Evolutionary conservation across 2,329 filamentous ascomycete genomes (phyloP), one percentile per base, ranked within the genome.

Genomic region (Helicocarpus griseus): DNA sequence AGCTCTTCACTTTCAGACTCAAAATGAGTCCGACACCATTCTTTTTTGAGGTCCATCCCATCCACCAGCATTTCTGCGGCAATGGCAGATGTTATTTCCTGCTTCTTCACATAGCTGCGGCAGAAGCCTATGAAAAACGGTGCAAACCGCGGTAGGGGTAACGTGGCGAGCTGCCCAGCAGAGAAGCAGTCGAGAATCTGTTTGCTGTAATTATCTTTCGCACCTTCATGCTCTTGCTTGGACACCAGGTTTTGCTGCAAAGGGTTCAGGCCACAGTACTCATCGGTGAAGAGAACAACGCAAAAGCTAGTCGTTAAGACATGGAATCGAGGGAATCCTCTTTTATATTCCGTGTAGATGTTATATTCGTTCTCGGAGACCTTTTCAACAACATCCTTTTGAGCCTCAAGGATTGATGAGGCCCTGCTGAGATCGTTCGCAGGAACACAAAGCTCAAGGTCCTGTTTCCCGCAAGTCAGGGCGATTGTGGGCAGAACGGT

Each of bases 141-240:
- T n/a, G 52, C 48, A n/a, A 63, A 54, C 19, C 56, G 55, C 41
- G 61, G 61, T 3, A 61, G 38, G 5, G 54, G 58, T 13, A 63
- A 41, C 38, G 33, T 38, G 11, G 52, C 45, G 21, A 62, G 28
- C 33, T 53, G 47, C 24, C 57, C 56, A 76, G 48, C 72, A 89
- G 38, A 87, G 81, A 39, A 70, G 76, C 39, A 95, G 94, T 62
- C 70, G 66, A 1, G 82, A 89, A 53, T 77, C 81, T 0, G 61
- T 90, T 3, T 87, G 87, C 2, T 72, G 77, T 8, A 56, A 85
- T 58, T 74, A 95, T 0, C 73, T 94, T 0, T 77, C 83, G 48
- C 86, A 86, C 0, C 95, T 95, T 70, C 28, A 14, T 49, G 49
- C 24, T 53, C 52, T n/a, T 47, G 21, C 3, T 28, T 29, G 39